Evolutionary conservation across 352 stramenopile species (phyloP).

Genomic region (Elongisporangium senticosum): DNA sequence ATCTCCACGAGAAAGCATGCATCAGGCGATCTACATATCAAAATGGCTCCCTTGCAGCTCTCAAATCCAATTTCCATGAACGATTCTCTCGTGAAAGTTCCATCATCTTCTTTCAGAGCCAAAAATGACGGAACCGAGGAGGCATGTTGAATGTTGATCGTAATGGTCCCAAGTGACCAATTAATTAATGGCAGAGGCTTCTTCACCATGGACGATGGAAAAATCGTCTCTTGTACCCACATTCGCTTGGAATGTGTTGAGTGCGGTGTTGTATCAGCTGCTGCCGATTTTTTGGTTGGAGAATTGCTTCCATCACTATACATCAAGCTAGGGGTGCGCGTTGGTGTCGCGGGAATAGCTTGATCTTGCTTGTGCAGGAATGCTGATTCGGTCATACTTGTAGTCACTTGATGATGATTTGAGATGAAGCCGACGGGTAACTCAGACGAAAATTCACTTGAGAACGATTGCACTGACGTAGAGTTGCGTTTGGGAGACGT

Average conservation of each 20-base stretch:
- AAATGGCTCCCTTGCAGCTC: constrained; percentile 35
- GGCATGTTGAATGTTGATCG: constrained; percentile 30
- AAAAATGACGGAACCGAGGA: constrained; percentile 1
- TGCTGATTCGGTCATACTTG: neutral
- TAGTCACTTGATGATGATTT: neutral
- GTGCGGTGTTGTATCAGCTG: neutral
- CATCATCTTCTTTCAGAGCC: neutral
- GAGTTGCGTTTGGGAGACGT: neutral
- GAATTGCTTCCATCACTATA: neutral
- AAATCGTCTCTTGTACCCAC: constrained; percentile 28
- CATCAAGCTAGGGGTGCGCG: neutral
- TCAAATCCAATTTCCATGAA: constrained; percentile 42
- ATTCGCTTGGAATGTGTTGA: constrained; percentile 11
- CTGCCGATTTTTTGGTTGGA: neutral
- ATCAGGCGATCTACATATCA: constrained; percentile 24
- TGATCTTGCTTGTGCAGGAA: neutral
- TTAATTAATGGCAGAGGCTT: constrained; percentile 42
- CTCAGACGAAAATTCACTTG: neutral
- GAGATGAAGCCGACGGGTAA: neutral
- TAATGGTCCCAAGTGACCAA: constrained; percentile 46
- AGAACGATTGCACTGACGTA: neutral
- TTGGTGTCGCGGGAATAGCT: neutral
- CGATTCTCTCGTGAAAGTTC: neutral
- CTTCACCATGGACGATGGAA: constrained; percentile 22
- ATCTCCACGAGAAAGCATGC: constrained; percentile 48